Base-by-base conservation (phyloP, 2,329 filamentous ascomycete genomes). In the Venturia asperata region DNA sequence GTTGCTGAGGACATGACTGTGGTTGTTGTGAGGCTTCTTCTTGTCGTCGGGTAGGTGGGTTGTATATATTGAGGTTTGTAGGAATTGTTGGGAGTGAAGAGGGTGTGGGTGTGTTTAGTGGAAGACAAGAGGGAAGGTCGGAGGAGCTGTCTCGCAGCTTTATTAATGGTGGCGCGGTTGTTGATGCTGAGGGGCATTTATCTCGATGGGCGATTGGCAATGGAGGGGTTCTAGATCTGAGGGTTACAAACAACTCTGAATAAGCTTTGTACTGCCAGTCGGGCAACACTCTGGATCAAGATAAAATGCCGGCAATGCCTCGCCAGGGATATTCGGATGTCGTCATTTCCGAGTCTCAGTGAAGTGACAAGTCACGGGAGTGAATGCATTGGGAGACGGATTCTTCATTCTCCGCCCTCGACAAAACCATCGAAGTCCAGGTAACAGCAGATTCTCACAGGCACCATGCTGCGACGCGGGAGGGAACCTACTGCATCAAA, bases 1-100 rank as follows among this genome's bases (percentile, higher is more conserved):
- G 87, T 87, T 70, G 86, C 87, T 65, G 87, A 87, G 37, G 87
- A 79, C 87, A 90, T 90, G 70, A 71, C 80, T 39, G 49, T 64
- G 47, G 47, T 49, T 24, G 58, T 34, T 64, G 61, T 37, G 19
- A 30, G 15, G 24, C 39, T 30, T 55, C 52, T 37, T 37, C 27
- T 39, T 37, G n/a, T 34, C 52, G 9, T 3, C 15, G 52, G 52
- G 11, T 27, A 27, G 21, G 13, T 24, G 3, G 24, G 52, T 9
- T n/a, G 52, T 17, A 13, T 27, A 10, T 37, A 37, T 34, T 15
- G 27, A 37, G 24, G n/a, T 10, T 24, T 5, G 5, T 19, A 15
- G 21, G n/a, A 3, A 3, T 27, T 34, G 37, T 61, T 27, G 56
- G 45, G 17, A 10, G 42, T 27, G 19, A 1, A 10, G 9, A 27